phyloP scores from a whole-genome alignment of 2,329 filamentous ascomycete genomes.

The Hypoxylon sp. region DNA sequence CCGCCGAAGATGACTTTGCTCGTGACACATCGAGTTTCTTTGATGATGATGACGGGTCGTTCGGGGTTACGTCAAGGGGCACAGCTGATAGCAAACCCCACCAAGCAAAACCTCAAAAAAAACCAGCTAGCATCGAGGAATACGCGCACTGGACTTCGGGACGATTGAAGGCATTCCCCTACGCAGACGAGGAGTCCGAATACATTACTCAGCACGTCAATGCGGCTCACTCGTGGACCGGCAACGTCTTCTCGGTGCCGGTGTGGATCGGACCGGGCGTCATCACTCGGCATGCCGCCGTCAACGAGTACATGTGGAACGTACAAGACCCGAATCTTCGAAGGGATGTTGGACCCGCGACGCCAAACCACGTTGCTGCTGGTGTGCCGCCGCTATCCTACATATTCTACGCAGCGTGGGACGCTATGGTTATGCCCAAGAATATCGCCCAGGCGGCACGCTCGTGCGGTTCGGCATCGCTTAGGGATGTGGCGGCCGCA shows the following conservation, averaged over 20 bases:
- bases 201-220: conserved; percentile 46
- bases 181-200: conserved; percentile 45
- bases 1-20: conserved; percentile 31
- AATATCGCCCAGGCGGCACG: conserved; percentile 23
- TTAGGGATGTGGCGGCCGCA: conserved; percentile 47
- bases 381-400: conserved; percentile 61
- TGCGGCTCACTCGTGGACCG: conserved; percentile 46
- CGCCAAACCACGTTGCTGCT: conserved; percentile 61
- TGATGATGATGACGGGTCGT: conserved; percentile 21
- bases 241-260: conserved; percentile 48
- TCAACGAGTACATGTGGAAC: conserved; percentile 62
- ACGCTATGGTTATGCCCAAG: conserved; percentile 58
- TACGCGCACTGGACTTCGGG: conserved; percentile 47
- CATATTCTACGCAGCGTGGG: conserved; percentile 66
- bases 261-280: conserved; percentile 63
- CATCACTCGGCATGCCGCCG: conserved; percentile 52
- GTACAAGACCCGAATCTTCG: conserved; percentile 54
- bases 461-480: conserved; percentile 25
- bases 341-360: conserved; percentile 58
- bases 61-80: conserved; percentile 36
- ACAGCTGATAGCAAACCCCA: neutral
- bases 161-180: conserved; percentile 45
- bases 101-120: neutral
- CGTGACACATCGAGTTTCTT: conserved; percentile 21
- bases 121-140: conserved; percentile 16